A percentile compares a stretch with the other conserved stretches of the same genome.
phyloP scores from a whole-genome alignment of 2,329 filamentous ascomycete genomes.

The Thelonectria rubi region DNA sequence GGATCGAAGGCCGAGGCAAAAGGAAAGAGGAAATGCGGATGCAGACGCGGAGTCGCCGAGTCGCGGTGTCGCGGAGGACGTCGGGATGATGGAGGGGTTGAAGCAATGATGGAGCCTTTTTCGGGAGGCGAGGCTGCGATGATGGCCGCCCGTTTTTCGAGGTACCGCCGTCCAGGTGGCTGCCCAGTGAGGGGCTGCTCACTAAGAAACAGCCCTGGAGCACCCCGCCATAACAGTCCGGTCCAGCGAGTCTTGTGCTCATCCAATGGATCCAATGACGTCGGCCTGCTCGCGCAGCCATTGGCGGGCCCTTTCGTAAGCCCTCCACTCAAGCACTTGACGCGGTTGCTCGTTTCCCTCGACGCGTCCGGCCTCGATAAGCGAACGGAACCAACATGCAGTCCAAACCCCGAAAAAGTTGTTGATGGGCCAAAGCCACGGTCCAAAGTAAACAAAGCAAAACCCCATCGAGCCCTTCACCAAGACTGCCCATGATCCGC shows the following conservation, averaged over 20 bases:
- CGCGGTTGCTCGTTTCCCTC: not conserved
- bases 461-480: conserved; percentile 8
- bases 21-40: not conserved
- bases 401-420: not conserved
- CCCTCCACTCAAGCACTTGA: not conserved
- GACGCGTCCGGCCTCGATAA: conserved; percentile 6
- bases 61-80: not conserved
- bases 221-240: not conserved
- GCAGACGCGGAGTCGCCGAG: not conserved
- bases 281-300: not conserved
- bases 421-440: not conserved
- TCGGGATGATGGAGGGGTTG: not conserved
- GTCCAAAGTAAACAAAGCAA: not conserved
- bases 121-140: not conserved
- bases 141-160: not conserved
- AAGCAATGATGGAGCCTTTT: not conserved
- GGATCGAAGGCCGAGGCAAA: not conserved
- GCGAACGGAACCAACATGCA: not conserved
- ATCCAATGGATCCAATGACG: not conserved
- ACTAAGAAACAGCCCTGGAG: conserved; percentile 1
- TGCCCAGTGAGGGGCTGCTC: not conserved
- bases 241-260: not conserved
- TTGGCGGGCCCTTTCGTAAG: not conserved
- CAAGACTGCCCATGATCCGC: conserved; percentile 20
- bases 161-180: not conserved